Conservation (phyloP, 805 yeast genomes). For the Suhomyces faveliae region DNA sequence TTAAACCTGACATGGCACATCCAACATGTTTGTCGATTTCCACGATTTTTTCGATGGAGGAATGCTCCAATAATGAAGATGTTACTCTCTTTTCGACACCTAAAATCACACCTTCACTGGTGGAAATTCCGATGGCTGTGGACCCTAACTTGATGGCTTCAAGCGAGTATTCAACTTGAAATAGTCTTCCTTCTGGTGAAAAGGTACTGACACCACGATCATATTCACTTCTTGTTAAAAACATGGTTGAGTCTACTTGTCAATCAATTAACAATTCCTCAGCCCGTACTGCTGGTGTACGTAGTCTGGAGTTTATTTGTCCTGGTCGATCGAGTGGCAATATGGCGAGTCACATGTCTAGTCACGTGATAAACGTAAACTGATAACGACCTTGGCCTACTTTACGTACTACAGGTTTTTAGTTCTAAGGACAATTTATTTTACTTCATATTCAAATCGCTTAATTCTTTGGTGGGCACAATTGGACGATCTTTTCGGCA, state of each 20-base stretch:
- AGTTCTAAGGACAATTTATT: background rate
- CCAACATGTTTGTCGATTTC: constrained; percentile 94
- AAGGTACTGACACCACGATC: constrained; percentile 98
- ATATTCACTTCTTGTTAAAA: constrained; percentile 98
- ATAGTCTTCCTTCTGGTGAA: constrained; percentile 97
- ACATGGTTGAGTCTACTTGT: constrained; percentile 46
- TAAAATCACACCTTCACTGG: constrained; percentile 91
- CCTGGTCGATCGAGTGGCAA: constrained; percentile 3
- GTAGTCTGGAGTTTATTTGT: background rate
- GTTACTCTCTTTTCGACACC: constrained; percentile 98
- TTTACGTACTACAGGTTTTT: background rate
- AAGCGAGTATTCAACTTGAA: constrained; percentile 95
- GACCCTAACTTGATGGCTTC: constrained; percentile 98
- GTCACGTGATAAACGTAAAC: background rate
- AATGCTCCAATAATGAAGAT: constrained; percentile 83
- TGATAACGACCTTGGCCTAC: too few species aligned
- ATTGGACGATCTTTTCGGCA: constrained; percentile 88
- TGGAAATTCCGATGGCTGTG: constrained; percentile 95
- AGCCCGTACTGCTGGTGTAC: background rate
- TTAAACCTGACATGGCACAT: constrained; percentile 97
- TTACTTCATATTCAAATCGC: background rate
- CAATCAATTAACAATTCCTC: background rate
- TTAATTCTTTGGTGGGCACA: constrained; percentile 44
- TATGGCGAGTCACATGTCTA: background rate
- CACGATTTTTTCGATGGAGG: constrained; percentile 92